These are phyloP conservation scores for Echeveria elegans DNA, from an alignment of 164 flowering plant species.

Conservation along the genomic window DNA sequence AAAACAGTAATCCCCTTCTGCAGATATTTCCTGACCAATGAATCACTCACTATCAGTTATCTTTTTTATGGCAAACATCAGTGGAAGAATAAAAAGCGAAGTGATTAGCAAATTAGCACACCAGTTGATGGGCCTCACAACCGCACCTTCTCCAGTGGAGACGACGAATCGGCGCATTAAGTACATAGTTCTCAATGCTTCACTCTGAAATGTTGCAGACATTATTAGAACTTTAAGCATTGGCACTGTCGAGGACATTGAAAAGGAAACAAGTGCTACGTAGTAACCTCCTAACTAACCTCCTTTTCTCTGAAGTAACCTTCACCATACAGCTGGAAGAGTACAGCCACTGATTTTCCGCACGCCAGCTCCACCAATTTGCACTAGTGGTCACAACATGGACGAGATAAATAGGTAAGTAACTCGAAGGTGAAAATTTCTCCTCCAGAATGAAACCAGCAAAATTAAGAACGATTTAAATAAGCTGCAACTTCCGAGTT, in stretches of 20 bases:
- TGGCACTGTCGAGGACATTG: background rate
- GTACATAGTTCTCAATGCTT: conserved; percentile 54
- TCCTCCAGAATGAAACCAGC: background rate
- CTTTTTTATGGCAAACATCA: background rate
- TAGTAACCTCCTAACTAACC: conserved; percentile 17
- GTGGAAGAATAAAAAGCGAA: background rate
- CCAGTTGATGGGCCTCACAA: conserved; percentile 73
- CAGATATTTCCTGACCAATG: conserved; percentile 68
- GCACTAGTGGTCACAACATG: conserved; percentile 20
- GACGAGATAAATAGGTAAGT: background rate
- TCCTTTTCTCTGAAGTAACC: conserved; percentile 36
- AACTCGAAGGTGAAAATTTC: background rate
- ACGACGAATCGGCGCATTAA: conserved; percentile 55
- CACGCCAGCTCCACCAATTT: conserved; percentile 23
- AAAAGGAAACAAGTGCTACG: too few relatives aligned
- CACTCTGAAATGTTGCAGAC: conserved; percentile 35
- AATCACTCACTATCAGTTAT: background rate
- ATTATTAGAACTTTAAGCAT: background rate
- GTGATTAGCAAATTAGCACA: conserved; percentile 17
- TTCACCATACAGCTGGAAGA: conserved; percentile 36
- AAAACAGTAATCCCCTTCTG: conserved; percentile 71
- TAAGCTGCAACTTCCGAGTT: too few relatives aligned
- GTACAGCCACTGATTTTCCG: conserved; percentile 34
- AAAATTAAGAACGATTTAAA: too few relatives aligned
- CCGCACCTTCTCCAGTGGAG: conserved; percentile 98